Base-by-base conservation (phyloP, 2,329 filamentous ascomycete species). In the Hymenoscyphus fraxineus region DNA sequence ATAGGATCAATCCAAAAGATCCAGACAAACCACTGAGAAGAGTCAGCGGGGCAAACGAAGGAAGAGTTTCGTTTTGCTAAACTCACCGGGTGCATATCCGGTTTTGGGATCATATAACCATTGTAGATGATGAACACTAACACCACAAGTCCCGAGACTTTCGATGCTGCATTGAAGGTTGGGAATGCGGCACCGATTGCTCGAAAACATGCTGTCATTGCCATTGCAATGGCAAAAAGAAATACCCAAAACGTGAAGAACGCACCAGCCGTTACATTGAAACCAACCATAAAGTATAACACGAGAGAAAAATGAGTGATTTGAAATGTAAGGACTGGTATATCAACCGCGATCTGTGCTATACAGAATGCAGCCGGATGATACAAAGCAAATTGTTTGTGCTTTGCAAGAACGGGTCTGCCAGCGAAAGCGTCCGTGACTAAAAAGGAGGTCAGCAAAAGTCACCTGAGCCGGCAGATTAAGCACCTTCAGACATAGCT, bases 231-330 rank as follows among this genome's bases (percentile, higher is more conserved):
- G 0, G 79, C 72, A 40, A 85, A 77, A 0, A 87, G 70, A 22
- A 84, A 65, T n/a, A 83, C 32, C 83, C 83, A 88, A 69, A 82
- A 88, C 0, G 85, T 88, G 70, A 90, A 88, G 76, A 88, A 89
- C 0, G 79, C 76, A 0, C 72, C 78, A 0, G 86, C 85, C 0
- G 78, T 76, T 54, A 74, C 73, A 4, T 80, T 82, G 31, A 89
- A 75, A 0, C 83, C 83, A 15, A 82, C 82, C 85, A 89, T 87
- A 68, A 87, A 90, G 75, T 89, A 89, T 0, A 87, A 66, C 0
- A 87, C 78, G 0, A 90, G 6, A 1, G 81, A 78, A 68, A 90
- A 90, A 0, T 78, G 62, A 0, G 81, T 80, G 16, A 88, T 78
- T 69, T 90, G 87, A 66, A 87, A 80, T 0, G 86, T 62, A 0